These are phyloP conservation scores for Globisporangium perplexum DNA, from an alignment of 352 stramenopile genomes.

Conservation along the genomic window DNA sequence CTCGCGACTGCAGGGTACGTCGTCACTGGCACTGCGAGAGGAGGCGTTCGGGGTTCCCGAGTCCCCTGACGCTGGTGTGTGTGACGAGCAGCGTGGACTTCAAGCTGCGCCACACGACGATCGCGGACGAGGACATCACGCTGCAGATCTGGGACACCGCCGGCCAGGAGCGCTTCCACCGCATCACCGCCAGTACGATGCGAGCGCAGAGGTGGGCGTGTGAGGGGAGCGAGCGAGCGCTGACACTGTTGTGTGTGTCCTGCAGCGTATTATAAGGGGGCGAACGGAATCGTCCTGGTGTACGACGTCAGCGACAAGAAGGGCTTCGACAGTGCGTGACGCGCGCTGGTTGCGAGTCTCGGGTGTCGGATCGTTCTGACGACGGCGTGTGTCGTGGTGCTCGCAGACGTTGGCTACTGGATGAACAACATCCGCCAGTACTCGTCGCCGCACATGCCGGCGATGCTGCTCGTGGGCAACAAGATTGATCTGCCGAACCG, in stretches of 20 bases:
- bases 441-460: conserved; percentile 63
- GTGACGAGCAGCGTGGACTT: conserved; percentile 81
- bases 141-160: conserved; percentile 95
- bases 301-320: conserved; percentile 92
- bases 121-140: conserved; percentile 82
- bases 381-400: conserved; percentile 9
- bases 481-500: conserved; percentile 90
- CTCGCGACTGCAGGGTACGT: conserved; percentile 86
- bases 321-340: conserved; percentile 87
- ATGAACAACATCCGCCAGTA: conserved; percentile 95
- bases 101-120: conserved; percentile 85
- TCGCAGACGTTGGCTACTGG: conserved; percentile 91
- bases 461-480: conserved; percentile 88
- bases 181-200: conserved; percentile 88
- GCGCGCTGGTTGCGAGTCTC: neutral
- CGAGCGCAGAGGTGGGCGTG: neutral
- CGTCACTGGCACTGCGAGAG: no score
- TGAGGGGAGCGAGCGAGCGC: neutral
- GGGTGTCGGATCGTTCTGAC: neutral
- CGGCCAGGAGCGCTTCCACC: conserved; percentile 91
- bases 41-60: conserved; percentile 1
- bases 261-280: conserved; percentile 91
- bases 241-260: conserved; percentile 9
- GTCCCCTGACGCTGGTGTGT: no score
- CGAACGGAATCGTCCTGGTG: conserved; percentile 91